A percentile compares a stretch with the other conserved stretches of the same genome.
phyloP scores from a whole-genome alignment of 2,329 filamentous ascomycete species.

The Claviceps capensis region DNA sequence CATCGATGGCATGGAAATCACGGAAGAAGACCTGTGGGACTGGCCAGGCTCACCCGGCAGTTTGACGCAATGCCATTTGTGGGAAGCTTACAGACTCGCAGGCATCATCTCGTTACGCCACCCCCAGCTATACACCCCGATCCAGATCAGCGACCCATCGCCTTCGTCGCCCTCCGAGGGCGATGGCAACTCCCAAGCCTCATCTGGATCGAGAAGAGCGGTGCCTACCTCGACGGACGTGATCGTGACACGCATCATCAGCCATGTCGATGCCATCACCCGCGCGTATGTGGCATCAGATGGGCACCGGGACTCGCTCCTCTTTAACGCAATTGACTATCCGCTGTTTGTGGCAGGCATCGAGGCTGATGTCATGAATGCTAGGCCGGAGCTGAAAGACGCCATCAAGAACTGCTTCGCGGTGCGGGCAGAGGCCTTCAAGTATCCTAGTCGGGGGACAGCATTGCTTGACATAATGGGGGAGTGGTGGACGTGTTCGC shows the following conservation, averaged over 20 bases:
- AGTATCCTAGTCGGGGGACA: not conserved
- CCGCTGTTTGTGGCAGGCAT: constrained; percentile 1
- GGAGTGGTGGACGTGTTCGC: not conserved
- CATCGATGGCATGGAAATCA: not conserved
- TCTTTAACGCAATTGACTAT: constrained; percentile 3
- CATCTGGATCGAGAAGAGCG: not conserved
- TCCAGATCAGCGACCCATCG: not conserved
- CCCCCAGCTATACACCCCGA: not conserved
- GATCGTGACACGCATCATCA: not conserved
- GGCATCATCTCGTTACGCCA: not conserved
- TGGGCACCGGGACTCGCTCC: not conserved
- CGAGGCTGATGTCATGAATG: not conserved
- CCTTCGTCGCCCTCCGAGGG: not conserved
- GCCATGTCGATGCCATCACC: constrained; percentile 1
- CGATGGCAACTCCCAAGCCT: not conserved
- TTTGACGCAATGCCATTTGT: not conserved
- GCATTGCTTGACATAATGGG: not conserved
- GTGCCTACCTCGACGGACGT: not conserved
- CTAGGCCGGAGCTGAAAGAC: not conserved
- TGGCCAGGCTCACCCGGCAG: constrained; percentile 1
- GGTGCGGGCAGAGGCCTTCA: not conserved
- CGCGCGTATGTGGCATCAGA: not conserved
- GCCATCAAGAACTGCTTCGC: constrained; percentile 1
- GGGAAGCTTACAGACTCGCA: constrained; percentile 1
- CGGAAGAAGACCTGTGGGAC: constrained; percentile 2